Evolutionary conservation across 75 land plant genomes (phyloP).

Genomic region (Sequoia sempervirens): DNA sequence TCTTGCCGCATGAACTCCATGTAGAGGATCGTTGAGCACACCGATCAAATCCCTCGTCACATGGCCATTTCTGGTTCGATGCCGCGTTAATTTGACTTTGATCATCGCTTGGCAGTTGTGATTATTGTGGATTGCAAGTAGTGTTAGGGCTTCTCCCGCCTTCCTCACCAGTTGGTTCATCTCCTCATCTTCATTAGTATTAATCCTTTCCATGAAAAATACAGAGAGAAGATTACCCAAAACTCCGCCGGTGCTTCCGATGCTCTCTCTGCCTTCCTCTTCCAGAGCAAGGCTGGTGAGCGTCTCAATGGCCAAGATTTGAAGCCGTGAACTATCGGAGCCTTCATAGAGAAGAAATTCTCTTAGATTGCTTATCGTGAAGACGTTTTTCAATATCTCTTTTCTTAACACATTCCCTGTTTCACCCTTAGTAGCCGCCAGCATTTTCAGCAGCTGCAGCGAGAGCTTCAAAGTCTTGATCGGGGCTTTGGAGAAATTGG

Average conservation of each 20-base stretch:
- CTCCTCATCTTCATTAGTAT: too few relatives aligned
- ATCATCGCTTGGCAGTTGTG: too few relatives aligned
- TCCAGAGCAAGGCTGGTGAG: constrained; percentile 72
- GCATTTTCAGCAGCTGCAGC: constrained; percentile 54
- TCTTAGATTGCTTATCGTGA: constrained; percentile 14
- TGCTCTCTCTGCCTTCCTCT: constrained; percentile 50
- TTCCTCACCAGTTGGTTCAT: too few relatives aligned
- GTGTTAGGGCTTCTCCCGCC: too few relatives aligned
- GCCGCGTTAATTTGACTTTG: too few relatives aligned
- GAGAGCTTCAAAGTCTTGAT: constrained; percentile 41
- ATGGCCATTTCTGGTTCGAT: neutral
- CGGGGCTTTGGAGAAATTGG: constrained; percentile 22
- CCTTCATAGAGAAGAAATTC: constrained; percentile 58
- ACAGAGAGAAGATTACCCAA: constrained; percentile 45
- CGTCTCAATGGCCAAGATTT: constrained; percentile 54
- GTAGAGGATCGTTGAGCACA: constrained; percentile 21
- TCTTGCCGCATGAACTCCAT: constrained; percentile 28
- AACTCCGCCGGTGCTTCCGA: constrained; percentile 83
- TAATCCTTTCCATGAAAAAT: constrained; percentile 24
- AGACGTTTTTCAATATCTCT: constrained; percentile 65
- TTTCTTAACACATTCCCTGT: constrained; percentile 51
- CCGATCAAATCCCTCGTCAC: constrained; percentile 17
- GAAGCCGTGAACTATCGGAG: constrained; percentile 34
- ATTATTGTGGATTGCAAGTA: too few relatives aligned
- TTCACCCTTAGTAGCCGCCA: constrained; percentile 46